These are phyloP conservation scores for Ustilago shanxiensis DNA, from an alignment of 1,284 basidiomycete genomes.

Conservation along the genomic window DNA sequence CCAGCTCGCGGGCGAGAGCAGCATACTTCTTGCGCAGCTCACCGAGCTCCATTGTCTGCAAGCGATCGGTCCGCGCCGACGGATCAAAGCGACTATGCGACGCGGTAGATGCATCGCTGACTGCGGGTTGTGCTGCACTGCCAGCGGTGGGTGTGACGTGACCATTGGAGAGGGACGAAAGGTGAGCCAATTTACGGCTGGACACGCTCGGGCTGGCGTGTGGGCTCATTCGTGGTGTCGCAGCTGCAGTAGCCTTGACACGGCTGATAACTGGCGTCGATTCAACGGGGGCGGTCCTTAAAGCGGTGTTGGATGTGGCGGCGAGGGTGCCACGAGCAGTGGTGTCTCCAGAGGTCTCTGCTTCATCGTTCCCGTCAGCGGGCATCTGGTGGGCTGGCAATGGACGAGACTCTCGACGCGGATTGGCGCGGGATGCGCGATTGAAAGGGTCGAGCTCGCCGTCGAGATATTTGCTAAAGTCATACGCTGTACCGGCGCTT, in stretches of 20 bases:
- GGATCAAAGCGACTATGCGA: constrained; percentile 41
- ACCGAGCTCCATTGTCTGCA: constrained; percentile 42
- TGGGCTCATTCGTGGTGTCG: constrained; percentile 40
- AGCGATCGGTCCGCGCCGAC: constrained; percentile 36
- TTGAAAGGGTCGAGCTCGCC: constrained; percentile 53
- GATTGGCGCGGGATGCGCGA: constrained; percentile 39
- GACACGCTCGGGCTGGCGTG: constrained; percentile 46
- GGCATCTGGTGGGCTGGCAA: constrained; percentile 26
- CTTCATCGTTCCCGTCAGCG: constrained; percentile 13
- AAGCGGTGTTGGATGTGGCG: background rate
- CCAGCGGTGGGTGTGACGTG: constrained; percentile 6
- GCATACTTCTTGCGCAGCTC: constrained; percentile 44
- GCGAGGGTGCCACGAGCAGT: constrained; percentile 33
- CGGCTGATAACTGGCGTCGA: constrained; percentile 42
- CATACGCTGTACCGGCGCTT: constrained; percentile 31
- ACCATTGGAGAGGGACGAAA: constrained; percentile 37
- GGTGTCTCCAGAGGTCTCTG: constrained; percentile 34
- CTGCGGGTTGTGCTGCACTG: background rate
- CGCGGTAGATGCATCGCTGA: constrained; percentile 18
- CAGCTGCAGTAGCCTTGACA: constrained; percentile 24
- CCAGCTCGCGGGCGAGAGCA: constrained; percentile 25
- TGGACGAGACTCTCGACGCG: constrained; percentile 41
- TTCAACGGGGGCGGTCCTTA: constrained; percentile 24
- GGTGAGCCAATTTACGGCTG: constrained; percentile 46
- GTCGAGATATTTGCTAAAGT: constrained; percentile 51